Base-by-base conservation (phyloP, 202 grass and related monocot genomes). In the Zoysia matrella region DNA sequence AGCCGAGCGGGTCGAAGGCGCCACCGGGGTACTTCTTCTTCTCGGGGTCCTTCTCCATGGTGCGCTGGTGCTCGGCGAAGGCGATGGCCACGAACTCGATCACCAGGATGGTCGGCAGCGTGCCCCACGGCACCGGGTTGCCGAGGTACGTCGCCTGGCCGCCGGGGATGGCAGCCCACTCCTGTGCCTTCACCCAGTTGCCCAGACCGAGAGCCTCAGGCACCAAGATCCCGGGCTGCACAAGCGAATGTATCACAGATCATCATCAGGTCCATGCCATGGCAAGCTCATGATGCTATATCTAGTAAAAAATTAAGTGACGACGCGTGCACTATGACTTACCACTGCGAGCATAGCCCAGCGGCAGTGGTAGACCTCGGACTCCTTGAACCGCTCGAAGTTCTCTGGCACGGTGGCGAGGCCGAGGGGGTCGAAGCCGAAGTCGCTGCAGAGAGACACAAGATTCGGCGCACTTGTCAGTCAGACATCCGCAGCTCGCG, bases 1-100 rank as follows among this genome's bases (percentile, higher is more conserved):
- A 98, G 15, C 96, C 96, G 6, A 98, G 86, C 13, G 96, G 96
- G 80, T 98, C 92, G 74, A 98, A 98, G 51, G 96, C 96, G 60
- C 96, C 96, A 2, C 96, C 96, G 11, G 96, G 96, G 83, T 99
- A 99, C 85, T 99, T 99, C 89, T 92, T 99, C 89, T 99, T 99
- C 85, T 99, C 96, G 1, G 93, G 85, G 87, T 99, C 93, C 75
- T 99, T 96, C 96, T 99, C 96, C 93, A 99, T 99, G 96, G 92
- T 99, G 78, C 96, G 96, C 87, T 99, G 96, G 78, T 99, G 93
- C 89, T 99, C 96, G 2, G 94, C 96, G 81, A 99, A 99, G 57
- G 93, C 96, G 56, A 99, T 99, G 61, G 96, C 96, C 1, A 99
- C 4, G 87, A 99, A 99, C 72, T 99, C 96, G 70, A 99, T 96